phyloP scores from a whole-genome alignment of 257 asterid species.

The Rhazya stricta region DNA sequence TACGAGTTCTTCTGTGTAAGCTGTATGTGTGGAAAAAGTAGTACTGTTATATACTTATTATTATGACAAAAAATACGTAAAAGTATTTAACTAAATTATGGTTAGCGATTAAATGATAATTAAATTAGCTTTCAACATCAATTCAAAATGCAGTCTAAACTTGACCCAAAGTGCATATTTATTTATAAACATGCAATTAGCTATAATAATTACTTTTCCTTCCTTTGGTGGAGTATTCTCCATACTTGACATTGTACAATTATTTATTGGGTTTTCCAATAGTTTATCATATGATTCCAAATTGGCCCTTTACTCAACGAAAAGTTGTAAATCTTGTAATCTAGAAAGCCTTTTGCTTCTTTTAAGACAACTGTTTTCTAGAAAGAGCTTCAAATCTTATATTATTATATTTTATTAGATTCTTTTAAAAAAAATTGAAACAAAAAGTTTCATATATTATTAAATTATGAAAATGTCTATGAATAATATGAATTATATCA shows the following conservation, averaged over 20 bases:
- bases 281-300: background rate
- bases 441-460: too few relatives aligned
- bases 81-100: background rate
- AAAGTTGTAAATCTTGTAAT: background rate
- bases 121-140: constrained; percentile 9
- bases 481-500: too few relatives aligned
- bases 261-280: background rate
- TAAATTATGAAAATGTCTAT: too few relatives aligned
- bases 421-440: too few relatives aligned
- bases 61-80: background rate
- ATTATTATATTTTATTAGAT: too few relatives aligned
- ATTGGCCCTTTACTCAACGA: constrained; percentile 20
- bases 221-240: too few relatives aligned
- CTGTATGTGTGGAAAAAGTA: background rate
- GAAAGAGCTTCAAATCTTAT: too few relatives aligned
- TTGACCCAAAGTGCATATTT: background rate
- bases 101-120: constrained; percentile 1
- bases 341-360: background rate
- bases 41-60: background rate
- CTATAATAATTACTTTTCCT: too few relatives aligned
- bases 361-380: background rate
- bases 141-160: background rate
- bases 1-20: background rate
- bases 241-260: background rate
- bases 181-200: background rate